Evolutionary conservation across 2,329 filamentous ascomycete species (phyloP), one percentile per base, ranked within the genome.

Genomic region (Botrytis hyacinthi): DNA sequence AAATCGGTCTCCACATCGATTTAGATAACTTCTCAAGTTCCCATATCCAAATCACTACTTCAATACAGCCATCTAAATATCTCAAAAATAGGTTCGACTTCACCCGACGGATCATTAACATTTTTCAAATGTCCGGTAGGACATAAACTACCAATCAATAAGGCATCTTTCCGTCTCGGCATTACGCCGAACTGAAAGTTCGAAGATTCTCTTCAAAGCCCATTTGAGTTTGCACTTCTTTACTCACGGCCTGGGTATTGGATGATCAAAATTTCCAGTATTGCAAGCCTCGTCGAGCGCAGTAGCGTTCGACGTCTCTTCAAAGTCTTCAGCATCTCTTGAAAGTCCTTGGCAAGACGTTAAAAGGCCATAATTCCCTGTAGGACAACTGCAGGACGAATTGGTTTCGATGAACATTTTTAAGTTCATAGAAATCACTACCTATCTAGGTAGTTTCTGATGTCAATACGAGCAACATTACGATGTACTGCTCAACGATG

Each of bases 81-180:
- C 32, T 35, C 32, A 26, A 66, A 35, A 37, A 16, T 22, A 8
- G n/a, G 18, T 44, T n/a, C 22, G 22, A 6, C 2, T 9, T 26
- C 3, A 26, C 5, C 5, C 0, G 10, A 20, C 5, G 6, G 7
- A 16, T 32, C 20, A 37, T n/a, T 9, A 9, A 1, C 0, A 16
- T 37, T 35, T 20, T 51, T 46, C 12, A 35, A 10, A 26, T 14
- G 9, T 35, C 42, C 10, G 62, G 29, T 44, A 48, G 0, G 10
- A 65, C 62, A 46, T 22, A 35, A 65, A 22, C 8, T 65, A 42
- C n/a, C 40, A 65, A 63, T 18, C 1, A 46, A 65, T 1, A 8
- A 8, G 22, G 22, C 26, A n/a, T 51, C 10, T 51, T 1, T 51
- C 48, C 46, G 22, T 51, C 10, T 26, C 7, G 46, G 46, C 9